Evolutionary conservation across 768 basidiomycete species (phyloP), one percentile per base, ranked within the genome.

Genomic region (Mycena indigotica): DNA sequence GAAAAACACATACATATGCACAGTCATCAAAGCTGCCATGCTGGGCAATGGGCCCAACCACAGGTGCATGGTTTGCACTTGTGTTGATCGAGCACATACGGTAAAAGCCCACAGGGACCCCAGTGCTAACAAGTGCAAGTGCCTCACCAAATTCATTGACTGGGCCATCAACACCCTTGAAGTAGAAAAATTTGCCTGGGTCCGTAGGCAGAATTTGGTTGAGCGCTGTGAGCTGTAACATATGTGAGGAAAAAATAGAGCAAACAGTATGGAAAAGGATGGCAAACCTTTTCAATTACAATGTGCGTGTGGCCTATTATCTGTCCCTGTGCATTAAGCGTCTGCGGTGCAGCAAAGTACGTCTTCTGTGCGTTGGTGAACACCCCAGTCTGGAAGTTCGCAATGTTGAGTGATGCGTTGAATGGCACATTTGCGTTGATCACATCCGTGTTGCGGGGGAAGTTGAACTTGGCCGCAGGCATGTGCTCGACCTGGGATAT

Each of bases 221-320:
- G n/a, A n/a, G n/a, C n/a, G n/a, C n/a, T n/a, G n/a, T n/a, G n/a
- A n/a, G n/a, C n/a, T n/a, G n/a, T n/a, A n/a, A n/a, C n/a, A n/a
- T n/a, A n/a, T n/a, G n/a, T n/a, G n/a, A n/a, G n/a, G n/a, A n/a
- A n/a, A n/a, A n/a, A n/a, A n/a, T n/a, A n/a, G n/a, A n/a, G n/a
- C n/a, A n/a, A n/a, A n/a, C n/a, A n/a, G 29, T 77, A 74, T 28
- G 77, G 66, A 1, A 66, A 65, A 17, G 78, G 77, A 54, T 77
- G 73, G n/a, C 67, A 45, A 63, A 87, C 67, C 58, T 58, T 29
- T 68, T 87, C 77, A 56, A 87, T 66, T 46, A 81, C 81, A 64
- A 86, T 72, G 72, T 86, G 85, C 4, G 77, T 76, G 73, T 85
- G 83, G 51, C 86, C 86, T 39, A 72, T 58, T 66, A 83, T 77